Evolutionary conservation across 345 rosid genomes (phyloP).

Genomic region (Turritis glabra): DNA sequence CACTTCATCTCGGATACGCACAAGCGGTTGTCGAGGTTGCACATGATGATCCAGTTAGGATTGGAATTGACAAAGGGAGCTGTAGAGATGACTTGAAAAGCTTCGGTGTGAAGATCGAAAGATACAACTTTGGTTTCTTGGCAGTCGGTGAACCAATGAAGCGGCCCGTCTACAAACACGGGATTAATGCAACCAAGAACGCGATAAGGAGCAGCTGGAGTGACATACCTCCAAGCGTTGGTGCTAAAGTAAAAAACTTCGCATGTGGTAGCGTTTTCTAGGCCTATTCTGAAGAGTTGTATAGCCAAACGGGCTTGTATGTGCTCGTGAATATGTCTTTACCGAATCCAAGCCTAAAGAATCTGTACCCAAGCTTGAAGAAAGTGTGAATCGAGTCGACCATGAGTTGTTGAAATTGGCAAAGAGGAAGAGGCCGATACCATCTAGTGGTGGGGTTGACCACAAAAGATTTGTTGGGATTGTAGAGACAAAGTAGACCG

Average conservation of each 20-base stretch:
- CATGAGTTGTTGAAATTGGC: not conserved
- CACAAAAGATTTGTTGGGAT: not conserved
- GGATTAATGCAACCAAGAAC: not conserved
- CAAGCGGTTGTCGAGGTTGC: not conserved
- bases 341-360: not conserved
- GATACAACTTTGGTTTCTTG: not conserved
- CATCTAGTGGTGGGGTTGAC: not conserved
- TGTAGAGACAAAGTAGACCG: not conserved
- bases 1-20: not conserved
- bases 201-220: not conserved
- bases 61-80: too few species aligned
- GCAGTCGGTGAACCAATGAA: not conserved
- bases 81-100: not conserved
- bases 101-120: not conserved
- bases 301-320: not conserved
- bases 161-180: not conserved
- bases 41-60: not conserved
- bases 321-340: not conserved
- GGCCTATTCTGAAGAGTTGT: not conserved
- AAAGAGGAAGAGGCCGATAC: not conserved
- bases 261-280: not conserved
- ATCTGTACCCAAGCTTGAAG: accelerated
- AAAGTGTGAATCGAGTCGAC: too few species aligned
- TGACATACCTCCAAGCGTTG: not conserved
- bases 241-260: not conserved